Evolutionary conservation across 1,139 yeast species (phyloP).

Genomic region (Kodamaea sp.): DNA sequence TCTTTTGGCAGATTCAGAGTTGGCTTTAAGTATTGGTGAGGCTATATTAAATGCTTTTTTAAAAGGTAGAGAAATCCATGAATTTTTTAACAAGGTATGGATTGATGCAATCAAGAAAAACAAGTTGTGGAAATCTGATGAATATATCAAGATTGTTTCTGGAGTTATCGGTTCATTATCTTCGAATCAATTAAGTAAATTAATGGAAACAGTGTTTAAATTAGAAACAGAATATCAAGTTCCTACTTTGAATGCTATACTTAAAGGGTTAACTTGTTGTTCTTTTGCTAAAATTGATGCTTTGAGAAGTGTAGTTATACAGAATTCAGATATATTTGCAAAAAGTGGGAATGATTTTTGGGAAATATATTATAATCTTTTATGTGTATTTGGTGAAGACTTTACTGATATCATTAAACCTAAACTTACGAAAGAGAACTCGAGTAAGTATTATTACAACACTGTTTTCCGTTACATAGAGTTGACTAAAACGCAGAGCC

Average conservation of each 20-base stretch:
- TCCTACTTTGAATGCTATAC: slow-evolving; percentile 33
- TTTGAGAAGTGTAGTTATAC: slow-evolving; percentile 14
- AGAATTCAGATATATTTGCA: slow-evolving; percentile 11
- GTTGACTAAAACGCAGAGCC: slow-evolving; percentile 19
- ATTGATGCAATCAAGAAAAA: slow-evolving; percentile 25
- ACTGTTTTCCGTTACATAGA: slow-evolving; percentile 50
- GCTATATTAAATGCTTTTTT: slow-evolving; percentile 46
- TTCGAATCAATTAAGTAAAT: slow-evolving; percentile 35
- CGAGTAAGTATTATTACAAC: slow-evolving; percentile 27
- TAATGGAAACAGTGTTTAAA: slow-evolving; percentile 19
- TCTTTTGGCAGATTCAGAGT: slow-evolving; percentile 12
- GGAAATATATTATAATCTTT: slow-evolving; percentile 45
- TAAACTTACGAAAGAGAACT: slow-evolving; percentile 1
- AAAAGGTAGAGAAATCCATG: slow-evolving; percentile 55
- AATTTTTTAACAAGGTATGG: slow-evolving; percentile 50
- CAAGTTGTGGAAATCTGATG: slow-evolving; percentile 24
- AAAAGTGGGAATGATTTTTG: slow-evolving; percentile 27
- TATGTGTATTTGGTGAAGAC: slow-evolving; percentile 47
- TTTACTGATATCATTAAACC: slow-evolving; percentile 12
- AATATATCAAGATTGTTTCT: slow-evolving; percentile 37
- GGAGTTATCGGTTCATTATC: slow-evolving; percentile 43
- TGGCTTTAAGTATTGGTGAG: slow-evolving; percentile 25
- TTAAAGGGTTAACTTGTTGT: slow-evolving; percentile 36
- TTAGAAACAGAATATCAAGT: slow-evolving; percentile 9
- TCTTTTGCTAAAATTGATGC: slow-evolving; percentile 19